These are phyloP conservation scores for Stagonosporopsis rhizophila DNA, from an alignment of 2,329 filamentous ascomycete species.

Conservation along the genomic window DNA sequence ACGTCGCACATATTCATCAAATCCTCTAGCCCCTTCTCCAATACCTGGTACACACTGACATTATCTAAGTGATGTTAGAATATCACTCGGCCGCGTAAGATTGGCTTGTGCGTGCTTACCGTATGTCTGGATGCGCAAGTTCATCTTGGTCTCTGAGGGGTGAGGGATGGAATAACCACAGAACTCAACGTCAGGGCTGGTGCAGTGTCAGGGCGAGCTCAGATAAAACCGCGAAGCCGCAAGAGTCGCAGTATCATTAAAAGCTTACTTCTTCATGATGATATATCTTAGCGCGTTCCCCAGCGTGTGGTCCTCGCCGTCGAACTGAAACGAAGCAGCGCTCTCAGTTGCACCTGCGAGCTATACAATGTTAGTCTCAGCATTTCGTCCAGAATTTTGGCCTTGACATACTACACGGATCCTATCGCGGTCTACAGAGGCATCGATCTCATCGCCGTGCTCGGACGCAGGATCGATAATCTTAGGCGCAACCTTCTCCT, in stretches of 20 bases:
- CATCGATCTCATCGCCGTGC: constrained; percentile 41
- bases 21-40: constrained; percentile 89
- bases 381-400: background rate
- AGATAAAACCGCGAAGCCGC: background rate
- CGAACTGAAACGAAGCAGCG: constrained; percentile 93
- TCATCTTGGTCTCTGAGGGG: constrained; percentile 95
- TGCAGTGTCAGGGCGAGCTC: constrained; percentile 1
- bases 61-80: constrained; percentile 63
- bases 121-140: constrained; percentile 95
- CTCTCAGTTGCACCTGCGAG: constrained; percentile 83
- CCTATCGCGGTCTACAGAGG: constrained; percentile 51
- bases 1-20: constrained; percentile 92
- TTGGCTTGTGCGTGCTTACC: constrained; percentile 60
- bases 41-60: constrained; percentile 79
- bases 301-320: constrained; percentile 91
- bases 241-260: no score
- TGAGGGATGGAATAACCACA: constrained; percentile 98
- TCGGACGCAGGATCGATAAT: constrained; percentile 36
- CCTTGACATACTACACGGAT: constrained; percentile 52
- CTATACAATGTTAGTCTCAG: constrained; percentile 56
- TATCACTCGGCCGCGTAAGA: background rate
- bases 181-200: constrained; percentile 92
- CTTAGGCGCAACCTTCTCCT: constrained; percentile 26
- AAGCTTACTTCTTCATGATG: constrained; percentile 94
- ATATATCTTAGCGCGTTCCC: constrained; percentile 94